Conservation (phyloP, 768 basidiomycete species). For the Russula virescens region DNA sequence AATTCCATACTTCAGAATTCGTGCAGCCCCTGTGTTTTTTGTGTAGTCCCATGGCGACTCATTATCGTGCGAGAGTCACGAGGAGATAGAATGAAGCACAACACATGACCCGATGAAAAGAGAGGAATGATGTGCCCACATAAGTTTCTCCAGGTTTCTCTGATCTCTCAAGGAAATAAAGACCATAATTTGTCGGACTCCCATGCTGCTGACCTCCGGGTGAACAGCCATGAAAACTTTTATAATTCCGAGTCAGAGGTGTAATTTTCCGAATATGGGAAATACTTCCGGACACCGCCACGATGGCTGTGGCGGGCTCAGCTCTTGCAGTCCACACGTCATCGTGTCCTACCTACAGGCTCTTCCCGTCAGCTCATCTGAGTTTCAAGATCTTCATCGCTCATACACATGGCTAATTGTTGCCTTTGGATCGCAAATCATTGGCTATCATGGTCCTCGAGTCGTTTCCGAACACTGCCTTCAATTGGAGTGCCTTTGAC, state of each 20-base stretch:
- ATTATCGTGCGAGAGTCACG: too few species aligned
- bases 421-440: neutral
- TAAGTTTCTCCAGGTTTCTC: too few species aligned
- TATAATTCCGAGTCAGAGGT: neutral
- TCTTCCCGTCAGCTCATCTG: neutral
- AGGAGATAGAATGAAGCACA: neutral
- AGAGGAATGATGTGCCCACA: neutral
- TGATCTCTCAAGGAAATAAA: neutral
- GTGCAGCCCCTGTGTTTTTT: neutral
- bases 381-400: conserved; percentile 11
- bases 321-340: neutral
- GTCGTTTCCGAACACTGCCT: conserved; percentile 14
- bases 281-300: conserved; percentile 7
- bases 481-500: neutral
- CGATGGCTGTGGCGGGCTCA: neutral
- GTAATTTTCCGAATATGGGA: neutral
- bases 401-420: neutral
- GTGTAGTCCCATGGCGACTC: neutral
- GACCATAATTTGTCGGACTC: neutral
- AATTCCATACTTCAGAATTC: neutral
- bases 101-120: neutral
- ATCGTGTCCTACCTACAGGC: neutral
- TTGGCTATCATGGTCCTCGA: neutral
- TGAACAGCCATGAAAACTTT: conserved; percentile 19
- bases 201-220: conserved; percentile 2